Evolutionary conservation across 768 basidiomycete species (phyloP), one percentile per base, ranked within the genome.

Genomic region (Clitopilus hobsonii): DNA sequence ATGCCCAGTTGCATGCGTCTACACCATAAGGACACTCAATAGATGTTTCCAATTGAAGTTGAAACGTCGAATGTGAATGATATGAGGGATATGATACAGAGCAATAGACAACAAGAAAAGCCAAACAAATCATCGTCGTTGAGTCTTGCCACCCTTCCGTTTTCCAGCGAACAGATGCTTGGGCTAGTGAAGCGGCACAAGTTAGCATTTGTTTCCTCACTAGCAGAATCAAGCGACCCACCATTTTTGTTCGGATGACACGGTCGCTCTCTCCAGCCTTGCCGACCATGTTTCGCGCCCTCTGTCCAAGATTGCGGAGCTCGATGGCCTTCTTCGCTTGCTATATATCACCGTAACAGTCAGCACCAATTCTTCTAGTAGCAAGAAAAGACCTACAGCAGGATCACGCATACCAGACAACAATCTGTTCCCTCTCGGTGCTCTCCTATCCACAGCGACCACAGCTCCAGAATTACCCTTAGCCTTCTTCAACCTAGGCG

Each of bases 201-300:
- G 54, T 22, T 23, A 20, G 36, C 14, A 20, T 20, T 38, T 20
- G 3, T 38, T 22, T 50, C n/a, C n/a, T n/a, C n/a, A n/a, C n/a
- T n/a, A n/a, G 24, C 18, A 58, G n/a, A n/a, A n/a, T n/a, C 45
- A 29, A 30, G 58, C 30, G 23, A 74, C 79, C 11, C 51, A 91
- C 91, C 90, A 89, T 92, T 80, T 92, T 92, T 58, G 78, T 79
- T 65, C 74, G 80, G 73, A 93, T 93, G 10, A 80, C 80, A 60
- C 91, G 85, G 74, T 95, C 93, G 56, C 83, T 78, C 79, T 99
- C 96, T 56, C 91, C 91, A 32, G 94, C 95, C 67, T 88, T 92
- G 23, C 93, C 96, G 41, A 85, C 79, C 78, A 85, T 84, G 69
- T 96, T 96, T 56, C 93, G 88, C 53, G 81, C 82, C 61, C 96